Conservation (phyloP, 1,284 basidiomycete species). For the Tremellales sp. region DNA sequence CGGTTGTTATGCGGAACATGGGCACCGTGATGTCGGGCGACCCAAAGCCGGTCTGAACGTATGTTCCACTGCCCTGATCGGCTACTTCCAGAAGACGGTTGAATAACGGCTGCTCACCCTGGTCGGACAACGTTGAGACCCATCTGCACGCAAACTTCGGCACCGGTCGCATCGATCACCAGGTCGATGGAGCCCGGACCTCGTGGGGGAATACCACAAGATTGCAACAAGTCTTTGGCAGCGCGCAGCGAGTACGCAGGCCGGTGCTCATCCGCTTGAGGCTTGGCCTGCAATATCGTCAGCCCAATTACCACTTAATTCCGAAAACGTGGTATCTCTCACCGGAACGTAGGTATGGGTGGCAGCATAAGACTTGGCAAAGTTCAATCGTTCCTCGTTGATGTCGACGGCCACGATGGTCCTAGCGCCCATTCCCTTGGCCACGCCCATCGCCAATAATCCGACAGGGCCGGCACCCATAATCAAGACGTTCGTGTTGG, state of each 20-base stretch:
- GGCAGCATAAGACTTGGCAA: slow-evolving; percentile 83
- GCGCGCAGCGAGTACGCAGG: slow-evolving; percentile 57
- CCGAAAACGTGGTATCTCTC: slow-evolving; percentile 10
- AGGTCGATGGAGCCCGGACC: slow-evolving; percentile 55
- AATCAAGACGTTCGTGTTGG: slow-evolving; percentile 69
- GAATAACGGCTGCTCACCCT: slow-evolving; percentile 48
- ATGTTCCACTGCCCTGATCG: slow-evolving; percentile 30
- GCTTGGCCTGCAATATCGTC: slow-evolving; percentile 17
- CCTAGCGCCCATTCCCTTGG: slow-evolving; percentile 77
- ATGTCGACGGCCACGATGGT: slow-evolving; percentile 84
- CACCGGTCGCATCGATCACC: slow-evolving; percentile 59
- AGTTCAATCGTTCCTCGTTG: slow-evolving; percentile 71
- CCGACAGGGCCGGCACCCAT: slow-evolving; percentile 91
- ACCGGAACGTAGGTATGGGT: slow-evolving; percentile 71
- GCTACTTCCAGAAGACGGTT: not conserved
- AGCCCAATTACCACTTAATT: not conserved
- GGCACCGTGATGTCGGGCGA: slow-evolving; percentile 43
- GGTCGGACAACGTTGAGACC: slow-evolving; percentile 58
- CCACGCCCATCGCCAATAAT: slow-evolving; percentile 85
- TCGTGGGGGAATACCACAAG: slow-evolving; percentile 50
- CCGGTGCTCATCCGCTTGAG: slow-evolving; percentile 22
- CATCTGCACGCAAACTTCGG: slow-evolving; percentile 60
- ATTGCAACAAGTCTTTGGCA: slow-evolving; percentile 48
- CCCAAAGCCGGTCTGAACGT: slow-evolving; percentile 46
- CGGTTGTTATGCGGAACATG: slow-evolving; percentile 40